Base-by-base conservation (phyloP, 2,329 filamentous ascomycete genomes). In the Leptosphaerulina australis region DNA sequence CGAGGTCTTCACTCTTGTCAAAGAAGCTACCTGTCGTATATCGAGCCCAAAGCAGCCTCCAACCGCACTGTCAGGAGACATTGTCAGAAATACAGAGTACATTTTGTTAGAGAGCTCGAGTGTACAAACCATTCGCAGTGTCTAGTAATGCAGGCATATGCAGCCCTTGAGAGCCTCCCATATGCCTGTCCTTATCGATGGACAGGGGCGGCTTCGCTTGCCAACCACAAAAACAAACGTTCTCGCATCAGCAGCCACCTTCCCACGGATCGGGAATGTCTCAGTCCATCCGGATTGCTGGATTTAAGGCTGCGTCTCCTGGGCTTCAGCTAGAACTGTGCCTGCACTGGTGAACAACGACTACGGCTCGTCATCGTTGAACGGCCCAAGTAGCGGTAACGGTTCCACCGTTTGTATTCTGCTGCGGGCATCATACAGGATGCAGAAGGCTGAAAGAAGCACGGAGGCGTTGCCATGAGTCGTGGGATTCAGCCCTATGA, bases 401-500 rank as follows among this genome's bases (percentile, higher is more conserved):
- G 44, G 50, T 53, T 35, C 21, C 47, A 50, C 29, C 31, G 46
- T 40, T 5, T 40, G 22, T 22, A 22, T 26, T 21, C 31, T n/a
- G 47, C 45, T 35, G 44, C 46, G 48, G 50, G 52, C 41, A 48
- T 38, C 37, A 34, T 35, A 35, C 31, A 41, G 24, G 36, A 34
- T 35, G 30, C 31, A 41, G 24, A 30, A 51, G 14, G 34, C 35
- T 39, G 35, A 36, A 45, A 36, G 24, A 14, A 26, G 21, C 39
- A 26, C 20, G 28, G 33, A 25, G 18, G 40, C 41, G 41, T 50
- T 30, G 22, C 28, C 29, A 53, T 63, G 44, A 62, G 56, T 53
- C 50, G 44, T 56, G 46, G 41, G 37, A 34, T 33, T 62, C 63
- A 68, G 64, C 64, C 64, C 57, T 67, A 66, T 55, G 44, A 40